phyloP scores from a whole-genome alignment of 176 grass and related monocot species.

The Secale cereale region DNA sequence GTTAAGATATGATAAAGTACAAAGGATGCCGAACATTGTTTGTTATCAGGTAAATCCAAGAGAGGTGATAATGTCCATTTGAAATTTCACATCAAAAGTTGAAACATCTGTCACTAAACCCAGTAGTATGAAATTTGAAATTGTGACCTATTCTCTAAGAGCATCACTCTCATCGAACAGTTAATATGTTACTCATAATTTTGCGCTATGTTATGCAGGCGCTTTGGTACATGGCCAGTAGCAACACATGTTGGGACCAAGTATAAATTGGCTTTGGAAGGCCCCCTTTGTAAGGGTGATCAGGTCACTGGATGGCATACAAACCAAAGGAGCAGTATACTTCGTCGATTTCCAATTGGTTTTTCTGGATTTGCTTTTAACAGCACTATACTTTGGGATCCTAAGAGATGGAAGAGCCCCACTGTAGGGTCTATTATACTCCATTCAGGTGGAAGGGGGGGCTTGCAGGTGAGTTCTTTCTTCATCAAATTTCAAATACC shows the following conservation, averaged over 20 bases:
- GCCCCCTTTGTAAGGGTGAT: slow-evolving; percentile 73
- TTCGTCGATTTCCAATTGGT: slow-evolving; percentile 62
- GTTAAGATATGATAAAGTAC: background rate
- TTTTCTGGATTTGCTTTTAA: slow-evolving; percentile 93
- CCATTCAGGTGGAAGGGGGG: slow-evolving; percentile 64
- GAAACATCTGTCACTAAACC: background rate
- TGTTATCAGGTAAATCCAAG: background rate
- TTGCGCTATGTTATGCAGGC: slow-evolving; percentile 41
- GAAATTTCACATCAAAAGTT: background rate
- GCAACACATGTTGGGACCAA: slow-evolving; percentile 57
- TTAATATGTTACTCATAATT: slow-evolving; percentile 20
- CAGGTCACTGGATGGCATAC: slow-evolving; percentile 85
- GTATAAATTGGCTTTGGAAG: slow-evolving; percentile 72
- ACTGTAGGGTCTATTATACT: slow-evolving; percentile 67
- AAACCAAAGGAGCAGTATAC: slow-evolving; percentile 48
- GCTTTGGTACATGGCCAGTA: slow-evolving; percentile 91
- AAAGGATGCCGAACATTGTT: background rate
- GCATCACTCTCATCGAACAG: background rate
- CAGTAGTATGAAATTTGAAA: background rate
- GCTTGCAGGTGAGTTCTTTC: slow-evolving; percentile 51
- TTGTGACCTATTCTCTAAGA: background rate
- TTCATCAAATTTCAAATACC: background rate
- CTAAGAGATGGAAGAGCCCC: slow-evolving; percentile 67
- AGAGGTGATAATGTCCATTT: background rate
- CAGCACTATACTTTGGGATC: slow-evolving; percentile 90